phyloP scores from a whole-genome alignment of 805 yeast species.

The Wickerhamiella azymoides region DNA sequence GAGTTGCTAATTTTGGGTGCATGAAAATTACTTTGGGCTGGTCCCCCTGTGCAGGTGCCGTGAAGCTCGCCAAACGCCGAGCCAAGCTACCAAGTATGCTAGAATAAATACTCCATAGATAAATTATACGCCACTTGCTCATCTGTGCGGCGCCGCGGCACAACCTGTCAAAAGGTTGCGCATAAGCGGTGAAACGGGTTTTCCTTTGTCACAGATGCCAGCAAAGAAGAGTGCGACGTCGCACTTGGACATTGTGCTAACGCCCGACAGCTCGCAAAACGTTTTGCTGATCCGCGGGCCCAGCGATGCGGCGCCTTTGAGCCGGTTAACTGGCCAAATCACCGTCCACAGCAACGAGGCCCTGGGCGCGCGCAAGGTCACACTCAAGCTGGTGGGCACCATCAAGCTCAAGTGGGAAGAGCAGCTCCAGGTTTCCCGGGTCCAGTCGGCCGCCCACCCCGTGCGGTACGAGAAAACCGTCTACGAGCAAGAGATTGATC shows the following conservation, averaged over 20 bases:
- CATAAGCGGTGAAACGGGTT: background rate
- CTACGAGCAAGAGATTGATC: constrained; percentile 52
- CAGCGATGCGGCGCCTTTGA: constrained; percentile 64
- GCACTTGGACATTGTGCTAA: constrained; percentile 16
- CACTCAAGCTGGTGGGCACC: constrained; percentile 52
- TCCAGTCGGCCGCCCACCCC: constrained; percentile 18
- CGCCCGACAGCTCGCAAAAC: constrained; percentile 24
- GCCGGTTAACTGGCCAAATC: constrained; percentile 60
- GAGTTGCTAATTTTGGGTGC: too few relatives aligned
- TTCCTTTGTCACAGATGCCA: constrained; percentile 1
- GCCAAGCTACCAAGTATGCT: too few relatives aligned
- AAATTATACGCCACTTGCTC: too few relatives aligned
- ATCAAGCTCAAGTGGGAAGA: constrained; percentile 55
- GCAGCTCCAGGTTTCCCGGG: constrained; percentile 28
- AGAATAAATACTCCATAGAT: too few relatives aligned
- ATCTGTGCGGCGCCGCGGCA: background rate
- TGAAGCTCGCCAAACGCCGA: too few relatives aligned
- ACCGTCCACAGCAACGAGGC: constrained; percentile 68
- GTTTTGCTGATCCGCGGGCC: constrained; percentile 72
- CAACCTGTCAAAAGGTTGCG: background rate
- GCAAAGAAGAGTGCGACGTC: constrained; percentile 6
- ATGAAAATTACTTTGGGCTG: too few relatives aligned
- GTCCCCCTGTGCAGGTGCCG: too few relatives aligned
- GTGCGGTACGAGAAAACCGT: constrained; percentile 40
- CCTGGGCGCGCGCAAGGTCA: constrained; percentile 47